Percentiles rank a stretch among this genome's conserved stretches.
Conservation (phyloP, 768 basidiomycete genomes). For the Neoboletus subvelutipes region DNA sequence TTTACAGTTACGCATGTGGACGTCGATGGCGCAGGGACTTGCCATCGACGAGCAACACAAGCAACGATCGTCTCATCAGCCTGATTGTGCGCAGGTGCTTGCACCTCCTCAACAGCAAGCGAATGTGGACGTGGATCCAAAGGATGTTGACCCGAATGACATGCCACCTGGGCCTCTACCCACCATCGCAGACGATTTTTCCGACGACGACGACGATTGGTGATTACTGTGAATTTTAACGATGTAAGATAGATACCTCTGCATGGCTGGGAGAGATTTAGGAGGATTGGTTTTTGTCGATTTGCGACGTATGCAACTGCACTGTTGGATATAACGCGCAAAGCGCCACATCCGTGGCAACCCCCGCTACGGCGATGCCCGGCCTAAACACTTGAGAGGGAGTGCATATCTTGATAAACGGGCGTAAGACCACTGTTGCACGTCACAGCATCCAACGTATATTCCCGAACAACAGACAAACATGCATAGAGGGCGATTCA, state of each 20-base stretch:
- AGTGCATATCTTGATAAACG: no score
- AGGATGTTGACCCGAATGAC: constrained; percentile 18
- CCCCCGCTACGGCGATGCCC: no score
- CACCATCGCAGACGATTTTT: constrained; percentile 21
- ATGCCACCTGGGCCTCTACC: constrained; percentile 5
- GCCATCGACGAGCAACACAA: constrained; percentile 47
- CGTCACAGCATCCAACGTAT: no score
- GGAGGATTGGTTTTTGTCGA: not conserved
- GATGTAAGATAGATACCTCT: not conserved
- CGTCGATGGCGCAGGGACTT: constrained; percentile 43
- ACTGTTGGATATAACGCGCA: no score
- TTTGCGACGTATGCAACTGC: not conserved
- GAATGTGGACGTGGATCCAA: constrained; percentile 4
- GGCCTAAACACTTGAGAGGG: no score
- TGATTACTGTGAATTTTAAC: not conserved
- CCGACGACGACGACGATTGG: constrained; percentile 33
- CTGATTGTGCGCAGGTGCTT: constrained; percentile 13
- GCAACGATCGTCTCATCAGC: constrained; percentile 13
- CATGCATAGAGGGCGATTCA: no score
- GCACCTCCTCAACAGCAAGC: constrained; percentile 6
- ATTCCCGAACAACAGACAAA: no score
- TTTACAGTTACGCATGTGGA: constrained; percentile 44
- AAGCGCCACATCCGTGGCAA: no score
- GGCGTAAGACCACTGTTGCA: no score
- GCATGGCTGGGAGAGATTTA: not conserved